Base-by-base conservation (phyloP, 306 rosid genomes). In the Vachellia pachyceras region DNA sequence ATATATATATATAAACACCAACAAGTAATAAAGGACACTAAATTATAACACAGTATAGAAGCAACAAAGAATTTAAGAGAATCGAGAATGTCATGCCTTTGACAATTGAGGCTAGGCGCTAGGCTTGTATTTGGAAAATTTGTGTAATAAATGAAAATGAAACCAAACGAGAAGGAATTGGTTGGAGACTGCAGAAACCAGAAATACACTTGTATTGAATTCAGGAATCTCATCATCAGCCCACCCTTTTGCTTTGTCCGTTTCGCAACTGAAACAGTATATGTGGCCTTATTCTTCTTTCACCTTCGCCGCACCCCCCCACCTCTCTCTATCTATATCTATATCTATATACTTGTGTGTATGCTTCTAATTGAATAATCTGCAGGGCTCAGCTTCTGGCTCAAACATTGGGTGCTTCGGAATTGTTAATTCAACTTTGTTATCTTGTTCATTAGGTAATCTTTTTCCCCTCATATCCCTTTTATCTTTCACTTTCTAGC, bases 231-330 rank as follows among this genome's bases (percentile, higher is more conserved):
- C 87, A 70, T 89, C 85, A 87, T 81, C 82, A 78, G 80, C 91
- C 46, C 29, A 71, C 88, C 89, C 89, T 75, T 85, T 87, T 52
- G 5, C 80, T 80, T 87, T 89, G 92, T 90, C 97, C 68, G 90
- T 90, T 90, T 90, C 93, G 85, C 91, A 87, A 80, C 91, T 58
- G 87, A 83, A 80, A 50, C 86, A 45, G 88, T 73, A 36, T 81
- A 79, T 64, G 85, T 84, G 88, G 73, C 63, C 70, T 61, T 29
- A 44, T 10, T 79, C 86, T 85, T n/a, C 73, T 50, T 78, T 82
- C 23, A 82, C 76, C 60, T 33, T 52, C 79, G 61, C 18, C 78
- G 61, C 61, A 35, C 35, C 44, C 63, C 44, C 63, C 70, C 37
- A n/a, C n/a, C n/a, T n/a, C n/a, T n/a, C n/a, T n/a, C 13, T 36